Conservation (phyloP, 495 filamentous ascomycete species). For the Neurospora terricola region DNA sequence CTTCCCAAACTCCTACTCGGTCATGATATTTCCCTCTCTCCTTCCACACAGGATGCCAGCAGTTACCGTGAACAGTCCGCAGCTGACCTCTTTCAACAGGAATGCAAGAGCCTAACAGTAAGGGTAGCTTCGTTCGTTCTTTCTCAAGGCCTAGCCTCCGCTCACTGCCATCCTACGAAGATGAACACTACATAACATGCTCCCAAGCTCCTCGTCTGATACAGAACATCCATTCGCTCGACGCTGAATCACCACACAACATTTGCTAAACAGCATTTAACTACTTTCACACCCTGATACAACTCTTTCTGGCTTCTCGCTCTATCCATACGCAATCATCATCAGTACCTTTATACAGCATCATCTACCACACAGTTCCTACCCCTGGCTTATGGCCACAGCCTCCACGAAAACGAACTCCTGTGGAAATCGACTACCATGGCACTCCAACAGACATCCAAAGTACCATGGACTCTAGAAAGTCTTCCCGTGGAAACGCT, state of each 20-base stretch:
- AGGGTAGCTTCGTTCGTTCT: background rate
- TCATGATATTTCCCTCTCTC: background rate
- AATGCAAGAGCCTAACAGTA: background rate
- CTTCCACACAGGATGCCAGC: background rate
- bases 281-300: background rate
- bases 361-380: background rate
- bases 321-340: background rate
- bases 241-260: background rate
- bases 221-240: background rate
- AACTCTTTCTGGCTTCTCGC: background rate
- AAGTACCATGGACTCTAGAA: background rate
- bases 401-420: background rate
- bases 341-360: background rate
- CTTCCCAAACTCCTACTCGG: background rate
- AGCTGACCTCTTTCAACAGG: background rate
- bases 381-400: background rate
- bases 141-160: background rate
- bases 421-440: background rate
- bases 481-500: slow-evolving; percentile 2
- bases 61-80: background rate
- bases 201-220: background rate
- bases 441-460: background rate
- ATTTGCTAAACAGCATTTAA: background rate
- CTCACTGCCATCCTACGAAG: background rate
- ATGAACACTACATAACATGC: background rate